These are phyloP conservation scores for Lithospermum erythrorhizon DNA, from an alignment of 257 asterid species.

Conservation along the genomic window DNA sequence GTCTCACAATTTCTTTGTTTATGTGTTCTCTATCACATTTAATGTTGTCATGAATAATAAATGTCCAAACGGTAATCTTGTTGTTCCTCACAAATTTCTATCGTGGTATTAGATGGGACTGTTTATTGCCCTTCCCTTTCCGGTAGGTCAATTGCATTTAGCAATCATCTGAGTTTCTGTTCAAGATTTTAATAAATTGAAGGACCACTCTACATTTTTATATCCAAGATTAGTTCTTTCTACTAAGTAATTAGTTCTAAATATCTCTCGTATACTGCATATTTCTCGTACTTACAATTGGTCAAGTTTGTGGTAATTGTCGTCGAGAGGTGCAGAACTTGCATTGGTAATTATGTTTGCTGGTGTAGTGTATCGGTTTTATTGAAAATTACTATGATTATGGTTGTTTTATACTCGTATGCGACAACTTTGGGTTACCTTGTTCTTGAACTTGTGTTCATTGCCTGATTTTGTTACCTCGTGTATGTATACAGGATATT, in stretches of 20 bases:
- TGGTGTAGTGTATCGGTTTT: not conserved
- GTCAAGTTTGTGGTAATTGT: no score
- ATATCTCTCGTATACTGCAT: conserved; percentile 3
- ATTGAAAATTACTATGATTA: not conserved
- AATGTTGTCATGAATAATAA: conserved; percentile 35
- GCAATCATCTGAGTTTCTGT: conserved; percentile 16
- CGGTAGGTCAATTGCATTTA: conserved; percentile 22
- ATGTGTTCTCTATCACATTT: conserved; percentile 18
- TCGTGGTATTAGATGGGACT: conserved; percentile 22
- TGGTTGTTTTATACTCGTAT: not conserved
- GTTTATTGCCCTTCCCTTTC: conserved; percentile 44
- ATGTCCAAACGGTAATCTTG: conserved; percentile 32
- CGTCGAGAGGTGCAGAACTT: not conserved
- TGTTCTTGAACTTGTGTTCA: not conserved
- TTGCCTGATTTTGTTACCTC: not conserved
- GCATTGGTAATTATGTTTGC: not conserved
- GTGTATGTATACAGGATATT: conserved; percentile 35
- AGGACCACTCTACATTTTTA: conserved; percentile 29
- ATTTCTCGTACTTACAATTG: not conserved
- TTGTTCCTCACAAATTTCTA: conserved; percentile 35
- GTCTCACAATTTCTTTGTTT: conserved; percentile 8
- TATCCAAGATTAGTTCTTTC: no score
- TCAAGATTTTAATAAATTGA: conserved; percentile 35
- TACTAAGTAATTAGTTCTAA: conserved; percentile 16
- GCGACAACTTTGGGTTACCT: not conserved